phyloP scores from a whole-genome alignment of 2,329 filamentous ascomycete genomes.

The Thielaviopsis punctulata region DNA sequence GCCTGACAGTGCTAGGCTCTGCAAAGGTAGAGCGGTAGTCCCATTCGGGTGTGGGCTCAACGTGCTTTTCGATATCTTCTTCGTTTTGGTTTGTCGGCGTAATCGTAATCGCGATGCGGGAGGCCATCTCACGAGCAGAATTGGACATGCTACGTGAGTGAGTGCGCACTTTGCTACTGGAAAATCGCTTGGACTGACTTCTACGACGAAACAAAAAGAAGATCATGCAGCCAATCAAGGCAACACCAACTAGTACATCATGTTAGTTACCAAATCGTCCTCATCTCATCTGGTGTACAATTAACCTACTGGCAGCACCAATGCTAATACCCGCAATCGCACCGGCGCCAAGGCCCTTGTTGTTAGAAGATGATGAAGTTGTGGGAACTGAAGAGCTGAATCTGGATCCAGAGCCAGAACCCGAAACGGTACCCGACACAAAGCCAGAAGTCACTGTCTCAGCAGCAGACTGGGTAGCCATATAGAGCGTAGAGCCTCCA shows the following conservation, averaged over 20 bases:
- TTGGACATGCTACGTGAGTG: background rate
- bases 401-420: background rate
- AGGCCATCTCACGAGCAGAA: background rate
- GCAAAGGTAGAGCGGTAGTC: conserved; percentile 10
- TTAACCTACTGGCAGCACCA: conserved; percentile 2
- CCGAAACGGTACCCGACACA: background rate
- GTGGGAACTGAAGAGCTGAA: background rate
- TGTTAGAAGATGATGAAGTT: background rate
- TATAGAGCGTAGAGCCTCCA: background rate
- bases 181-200: background rate
- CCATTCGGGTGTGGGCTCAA: background rate
- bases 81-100: background rate
- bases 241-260: background rate
- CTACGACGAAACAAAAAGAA: conserved; percentile 1
- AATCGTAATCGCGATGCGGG: background rate
- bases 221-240: background rate
- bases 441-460: background rate
- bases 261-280: background rate
- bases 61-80: conserved; percentile 7
- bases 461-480: background rate
- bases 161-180: background rate
- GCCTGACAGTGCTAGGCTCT: background rate
- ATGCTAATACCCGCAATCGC: conserved; percentile 2
- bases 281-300: background rate
- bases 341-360: background rate